Percentiles rank a stretch among this genome's conserved stretches.
These are phyloP conservation scores for Curvularia eragrostidis DNA, from an alignment of 2,329 filamentous ascomycete genomes.

Conservation along the genomic window DNA sequence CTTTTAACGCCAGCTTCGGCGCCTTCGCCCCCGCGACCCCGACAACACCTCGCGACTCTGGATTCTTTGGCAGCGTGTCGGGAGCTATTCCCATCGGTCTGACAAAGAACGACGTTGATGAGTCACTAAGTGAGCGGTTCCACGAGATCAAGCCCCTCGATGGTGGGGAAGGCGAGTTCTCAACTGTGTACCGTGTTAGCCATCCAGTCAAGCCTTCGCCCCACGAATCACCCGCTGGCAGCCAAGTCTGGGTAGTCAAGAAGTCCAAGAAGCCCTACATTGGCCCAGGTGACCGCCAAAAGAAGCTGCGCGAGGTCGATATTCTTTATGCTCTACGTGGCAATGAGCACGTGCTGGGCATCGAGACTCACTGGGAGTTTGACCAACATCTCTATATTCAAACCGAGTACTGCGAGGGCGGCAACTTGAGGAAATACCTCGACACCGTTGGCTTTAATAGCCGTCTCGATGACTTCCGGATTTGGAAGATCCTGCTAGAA, in stretches of 20 bases:
- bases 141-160: constrained; percentile 72
- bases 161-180: constrained; percentile 89
- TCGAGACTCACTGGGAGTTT: constrained; percentile 87
- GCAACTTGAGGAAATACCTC: constrained; percentile 86
- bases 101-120: constrained; percentile 76
- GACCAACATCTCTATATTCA: constrained; percentile 91
- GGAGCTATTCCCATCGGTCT: constrained; percentile 67
- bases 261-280: constrained; percentile 83
- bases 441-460: constrained; percentile 82
- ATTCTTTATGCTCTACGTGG: constrained; percentile 78
- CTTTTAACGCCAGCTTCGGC: constrained; percentile 50
- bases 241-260: constrained; percentile 84
- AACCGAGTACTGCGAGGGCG: constrained; percentile 95
- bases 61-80: constrained; percentile 64
- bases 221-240: constrained; percentile 33
- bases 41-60: constrained; percentile 68
- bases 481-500: constrained; percentile 97
- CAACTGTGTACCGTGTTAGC: constrained; percentile 83
- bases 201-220: constrained; percentile 50
- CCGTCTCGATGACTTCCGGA: constrained; percentile 92
- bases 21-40: constrained; percentile 80
- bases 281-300: constrained; percentile 79
- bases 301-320: constrained; percentile 83
- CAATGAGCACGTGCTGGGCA: constrained; percentile 84
- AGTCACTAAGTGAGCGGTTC: constrained; percentile 76